These are phyloP conservation scores for Aspergillus bertholletiae DNA, from an alignment of 495 filamentous ascomycete genomes.

Conservation along the genomic window DNA sequence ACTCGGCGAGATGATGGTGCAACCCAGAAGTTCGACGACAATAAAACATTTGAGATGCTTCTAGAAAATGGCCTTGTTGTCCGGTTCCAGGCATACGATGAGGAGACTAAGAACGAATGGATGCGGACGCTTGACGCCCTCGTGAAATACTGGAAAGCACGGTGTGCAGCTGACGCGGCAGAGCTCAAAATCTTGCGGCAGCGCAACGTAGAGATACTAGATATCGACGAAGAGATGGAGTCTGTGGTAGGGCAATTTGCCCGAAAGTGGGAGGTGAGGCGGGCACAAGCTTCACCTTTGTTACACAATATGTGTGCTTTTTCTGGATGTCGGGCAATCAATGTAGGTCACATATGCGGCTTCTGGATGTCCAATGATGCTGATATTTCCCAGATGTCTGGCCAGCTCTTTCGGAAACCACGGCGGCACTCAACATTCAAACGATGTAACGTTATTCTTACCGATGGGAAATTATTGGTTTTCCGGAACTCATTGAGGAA, in stretches of 20 bases:
- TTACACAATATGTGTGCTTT: conserved; percentile 70
- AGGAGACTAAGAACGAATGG: conserved; percentile 60
- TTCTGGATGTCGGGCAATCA: conserved; percentile 62
- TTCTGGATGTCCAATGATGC: neutral
- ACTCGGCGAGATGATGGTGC: conserved; percentile 50
- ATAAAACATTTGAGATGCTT: conserved; percentile 60
- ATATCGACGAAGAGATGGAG: conserved; percentile 70
- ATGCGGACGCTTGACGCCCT: conserved; percentile 55
- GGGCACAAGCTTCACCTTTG: conserved; percentile 59
- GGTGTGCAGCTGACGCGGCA: conserved; percentile 51
- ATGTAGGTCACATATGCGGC: conserved; percentile 26
- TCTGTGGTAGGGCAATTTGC: conserved; percentile 66
- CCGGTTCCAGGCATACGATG: conserved; percentile 63
- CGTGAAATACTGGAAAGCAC: conserved; percentile 64
- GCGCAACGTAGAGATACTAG: conserved; percentile 59
- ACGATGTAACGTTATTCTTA: conserved; percentile 60
- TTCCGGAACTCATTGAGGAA: conserved; percentile 60
- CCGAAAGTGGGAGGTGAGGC: conserved; percentile 69
- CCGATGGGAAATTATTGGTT: conserved; percentile 59
- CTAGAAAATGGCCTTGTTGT: conserved; percentile 62
- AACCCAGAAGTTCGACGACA: conserved; percentile 50
- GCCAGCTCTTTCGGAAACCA: conserved; percentile 64
- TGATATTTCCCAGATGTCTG: conserved; percentile 49
- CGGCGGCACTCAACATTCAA: conserved; percentile 61
- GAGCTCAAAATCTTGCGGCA: conserved; percentile 54